phyloP scores from a whole-genome alignment of 257 asterid species.

The Nicotiana undulata region DNA sequence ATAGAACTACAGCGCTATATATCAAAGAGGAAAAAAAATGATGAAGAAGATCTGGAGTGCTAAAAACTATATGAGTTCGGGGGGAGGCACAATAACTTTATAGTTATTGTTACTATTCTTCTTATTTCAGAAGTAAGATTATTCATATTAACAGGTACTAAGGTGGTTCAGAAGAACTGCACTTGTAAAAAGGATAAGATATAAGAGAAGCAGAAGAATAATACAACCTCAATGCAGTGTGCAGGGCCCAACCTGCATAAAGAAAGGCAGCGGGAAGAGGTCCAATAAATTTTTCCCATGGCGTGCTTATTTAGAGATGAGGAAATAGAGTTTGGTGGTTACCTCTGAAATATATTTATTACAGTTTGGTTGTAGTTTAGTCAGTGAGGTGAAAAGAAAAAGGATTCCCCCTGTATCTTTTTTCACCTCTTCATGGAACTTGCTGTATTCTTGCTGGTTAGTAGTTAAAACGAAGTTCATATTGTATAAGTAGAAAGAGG shows the following conservation, averaged over 20 bases:
- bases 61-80: background rate
- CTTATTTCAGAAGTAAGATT: background rate
- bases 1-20: background rate
- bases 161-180: background rate
- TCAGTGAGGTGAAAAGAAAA: background rate
- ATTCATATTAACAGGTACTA: background rate
- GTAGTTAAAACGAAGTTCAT: background rate
- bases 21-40: background rate
- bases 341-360: background rate
- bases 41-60: background rate
- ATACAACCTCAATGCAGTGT: background rate
- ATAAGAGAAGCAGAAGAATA: background rate
- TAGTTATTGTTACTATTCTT: background rate
- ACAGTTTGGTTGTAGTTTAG: background rate
- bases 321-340: background rate
- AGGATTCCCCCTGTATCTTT: background rate
- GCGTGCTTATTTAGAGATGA: background rate
- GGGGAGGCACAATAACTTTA: background rate
- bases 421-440: background rate
- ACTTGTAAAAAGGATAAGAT: background rate
- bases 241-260: background rate
- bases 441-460: background rate
- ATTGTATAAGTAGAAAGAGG: background rate
- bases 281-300: background rate
- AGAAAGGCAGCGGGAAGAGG: background rate